Evolutionary conservation across 2,329 filamentous ascomycete genomes (phyloP), one percentile per base, ranked within the genome.

Genomic region (Stenocarpella maydis): DNA sequence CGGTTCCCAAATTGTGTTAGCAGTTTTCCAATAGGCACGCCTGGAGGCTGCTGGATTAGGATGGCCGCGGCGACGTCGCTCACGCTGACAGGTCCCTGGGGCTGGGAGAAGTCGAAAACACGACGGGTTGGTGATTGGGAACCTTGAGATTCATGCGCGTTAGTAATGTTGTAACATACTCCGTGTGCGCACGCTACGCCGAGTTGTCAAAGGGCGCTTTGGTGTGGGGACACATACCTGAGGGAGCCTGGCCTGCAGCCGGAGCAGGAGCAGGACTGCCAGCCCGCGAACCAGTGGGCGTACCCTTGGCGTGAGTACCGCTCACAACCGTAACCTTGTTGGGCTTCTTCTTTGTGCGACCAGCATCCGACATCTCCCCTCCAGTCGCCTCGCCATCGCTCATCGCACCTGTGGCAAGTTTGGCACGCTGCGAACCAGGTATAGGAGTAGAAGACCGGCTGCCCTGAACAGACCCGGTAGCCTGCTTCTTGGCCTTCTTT

Each of bases 321-420:
- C 68, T 69, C 12, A 69, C 63, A 58, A 71, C 34, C 24, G 84
- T 79, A 69, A 80, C 79, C 64, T 89, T 78, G 77, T 87, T 88
- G 74, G 88, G 87, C 78, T 86, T 87, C 78, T 86, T 88, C 77
- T 84, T 86, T 65, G 81, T 81, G 67, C 82, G 77, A 14, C 81
- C 82, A 5, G 85, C 85, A 72, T 91, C 89, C 1, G 88, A 90
- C 82, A 88, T 90, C 75, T 91, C 89, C 43, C 89, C 90, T 45
- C 85, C 90, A 1, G 91, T 93, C 47, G 85, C 90, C 77, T 94
- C 92, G 26, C 89, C 91, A 73, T 94, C 92, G 73, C 91, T 93
- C 66, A 87, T 87, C 55, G 90, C 90, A 45, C 87, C 89, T 58
- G 86, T 86, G 60, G 81, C 84, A 68, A 79, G 76, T 72, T 83